Base-by-base conservation (phyloP, 352 stramenopile species). In the Phytopythium kandeliae region DNA sequence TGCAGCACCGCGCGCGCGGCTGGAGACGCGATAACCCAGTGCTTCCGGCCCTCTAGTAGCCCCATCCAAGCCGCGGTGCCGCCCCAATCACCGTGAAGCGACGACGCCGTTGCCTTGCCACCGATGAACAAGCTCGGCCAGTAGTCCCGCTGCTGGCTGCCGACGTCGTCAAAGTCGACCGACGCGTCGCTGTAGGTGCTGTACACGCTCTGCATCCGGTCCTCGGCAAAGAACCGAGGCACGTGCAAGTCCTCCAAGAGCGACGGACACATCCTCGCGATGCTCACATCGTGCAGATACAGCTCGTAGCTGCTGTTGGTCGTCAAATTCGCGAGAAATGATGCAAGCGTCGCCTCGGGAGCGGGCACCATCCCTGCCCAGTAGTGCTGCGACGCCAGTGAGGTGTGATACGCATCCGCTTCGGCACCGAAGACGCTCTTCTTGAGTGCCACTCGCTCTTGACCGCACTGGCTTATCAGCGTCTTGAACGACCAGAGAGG, bases 121-220 rank as follows among this genome's bases (percentile, higher is more conserved):
- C 67, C 65, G 31, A 77, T 62, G 43, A 77, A 77, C 13, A 77
- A 38, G 52, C 60, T 71, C 7, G 63, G 67, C 67, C 67, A 77
- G 57, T 77, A 77, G 38, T 54, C 51, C 2, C 43, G 25, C 30
- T 77, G 64, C 38, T 56, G 58, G 15, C 48, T 30, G 12, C 44
- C 44, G 28, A 51, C 44, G 12, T 51, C 44, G 5, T 51, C 44
- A 10, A 38, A 28, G 44, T 51, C 44, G 28, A 51, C 30, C 6
- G n/a, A n/a, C n/a, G 10, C 40, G 44, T 10, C 22, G 28, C 40
- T 31, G 28, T 35, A 38, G 11, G 11, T 15, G 28, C n/a, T 62
- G 11, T 48, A 50, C 3, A 66, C 24, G 4, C 41, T 13, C 43
- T 70, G 60, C 8, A 73, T 22, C 2, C 34, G 4, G 37, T 77